These are phyloP conservation scores for Paramarasmius palmivorus DNA, from an alignment of 1,284 basidiomycete species.

Conservation along the genomic window DNA sequence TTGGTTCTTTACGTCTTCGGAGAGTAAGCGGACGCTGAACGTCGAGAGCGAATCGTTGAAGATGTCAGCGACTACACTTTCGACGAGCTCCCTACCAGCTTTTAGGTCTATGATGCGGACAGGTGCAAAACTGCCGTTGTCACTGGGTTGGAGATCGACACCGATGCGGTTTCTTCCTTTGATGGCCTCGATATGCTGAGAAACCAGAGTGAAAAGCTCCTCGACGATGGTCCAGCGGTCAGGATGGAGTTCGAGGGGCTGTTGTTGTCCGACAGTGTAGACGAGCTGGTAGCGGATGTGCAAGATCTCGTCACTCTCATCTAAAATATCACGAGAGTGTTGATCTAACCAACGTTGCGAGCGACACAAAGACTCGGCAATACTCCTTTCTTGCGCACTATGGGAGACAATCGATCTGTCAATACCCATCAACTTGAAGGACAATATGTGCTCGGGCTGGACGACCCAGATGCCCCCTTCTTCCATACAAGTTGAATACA, in stretches of 20 bases:
- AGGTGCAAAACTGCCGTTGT: slow-evolving; percentile 28
- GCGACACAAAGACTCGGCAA: slow-evolving; percentile 8
- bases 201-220: slow-evolving; percentile 33
- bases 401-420: slow-evolving; percentile 26
- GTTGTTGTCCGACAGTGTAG: slow-evolving; percentile 36
- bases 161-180: slow-evolving; percentile 16
- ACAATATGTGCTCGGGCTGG: slow-evolving; percentile 57
- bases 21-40: not conserved
- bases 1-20: not conserved
- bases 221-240: slow-evolving; percentile 48
- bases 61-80: slow-evolving; percentile 11
- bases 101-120: slow-evolving; percentile 31
- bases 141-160: slow-evolving; percentile 20
- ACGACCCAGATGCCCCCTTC: slow-evolving; percentile 43
- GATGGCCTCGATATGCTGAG: slow-evolving; percentile 17
- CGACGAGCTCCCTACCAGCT: slow-evolving; percentile 24
- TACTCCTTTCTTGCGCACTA: not conserved
- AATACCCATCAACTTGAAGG: slow-evolving; percentile 45
- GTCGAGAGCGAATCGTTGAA: slow-evolving; percentile 1
- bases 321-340: slow-evolving; percentile 13
- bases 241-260: slow-evolving; percentile 40
- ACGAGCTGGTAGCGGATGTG: slow-evolving; percentile 13
- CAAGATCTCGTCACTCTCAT: slow-evolving; percentile 18
- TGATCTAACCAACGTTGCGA: slow-evolving; percentile 6
- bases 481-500: slow-evolving; percentile 39